Base-by-base conservation (phyloP, 306 rosid genomes). In the Trifolium fragiferum region DNA sequence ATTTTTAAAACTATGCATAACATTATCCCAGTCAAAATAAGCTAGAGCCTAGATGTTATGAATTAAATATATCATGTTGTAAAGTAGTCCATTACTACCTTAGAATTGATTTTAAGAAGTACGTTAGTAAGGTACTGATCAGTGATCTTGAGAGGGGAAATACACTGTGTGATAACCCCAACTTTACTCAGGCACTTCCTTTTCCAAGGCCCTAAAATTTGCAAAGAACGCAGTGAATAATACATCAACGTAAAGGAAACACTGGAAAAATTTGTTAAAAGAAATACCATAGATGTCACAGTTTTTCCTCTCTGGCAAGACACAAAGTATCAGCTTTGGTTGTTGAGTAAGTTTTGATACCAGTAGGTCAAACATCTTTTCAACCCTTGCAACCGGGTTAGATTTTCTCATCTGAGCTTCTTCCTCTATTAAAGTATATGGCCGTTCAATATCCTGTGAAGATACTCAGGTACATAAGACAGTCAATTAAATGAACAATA, bases 171-270 rank as follows among this genome's bases (percentile, higher is more conserved):
- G 41, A 74, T 86, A 64, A 90, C 86, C 54, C 97, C 97, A 69
- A 84, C 68, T 49, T 94, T 97, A 76, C 90, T 65, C 14, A 94
- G 81, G 69, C 95, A 81, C 75, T 86, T 87, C 80, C 85, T 89
- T 88, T 94, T 94, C 98, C 97, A 91, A 40, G 96, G 97, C 67
- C 96, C 97, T 94, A 80, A 62, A 77, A n/a, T 40, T 76, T 78
- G 63, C 51, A 43, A 46, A 75, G 18, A 84, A 78, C 20, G 4
- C 15, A 35, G 41, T 15, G 55, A 72, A 20, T 61, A 35, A 50
- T 38, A 33, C 53, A 25, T 2, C 53, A 62, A 38, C 55, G 5
- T n/a, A 66, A 76, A 14, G 43, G 66, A 63, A 80, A 77, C 18
- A 57, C 61, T 25, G 27, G 33, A 37, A 50, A 47, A 14, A 3